A percentile compares a stretch with the other conserved stretches of the same genome.
Conservation (phyloP, 2,329 filamentous ascomycete genomes). For the Aspergillus spinulosporus region DNA sequence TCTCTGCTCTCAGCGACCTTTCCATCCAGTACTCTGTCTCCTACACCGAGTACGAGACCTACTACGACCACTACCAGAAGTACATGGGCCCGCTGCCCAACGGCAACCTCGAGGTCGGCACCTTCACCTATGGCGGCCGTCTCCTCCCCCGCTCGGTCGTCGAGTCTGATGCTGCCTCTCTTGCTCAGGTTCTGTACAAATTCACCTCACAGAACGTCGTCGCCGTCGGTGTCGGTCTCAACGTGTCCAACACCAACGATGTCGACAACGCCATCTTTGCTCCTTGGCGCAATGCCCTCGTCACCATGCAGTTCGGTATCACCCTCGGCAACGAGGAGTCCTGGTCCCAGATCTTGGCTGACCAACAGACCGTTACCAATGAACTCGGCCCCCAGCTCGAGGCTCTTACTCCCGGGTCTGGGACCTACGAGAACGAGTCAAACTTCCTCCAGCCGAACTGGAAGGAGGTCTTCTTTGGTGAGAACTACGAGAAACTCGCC, state of each 20-base stretch:
- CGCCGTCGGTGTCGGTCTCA: slow-evolving; percentile 42
- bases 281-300: slow-evolving; percentile 40
- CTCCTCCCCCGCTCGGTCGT: slow-evolving; percentile 39
- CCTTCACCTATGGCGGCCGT: slow-evolving; percentile 35
- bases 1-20: slow-evolving; percentile 39
- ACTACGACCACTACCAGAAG: slow-evolving; percentile 37
- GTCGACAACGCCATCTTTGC: slow-evolving; percentile 44
- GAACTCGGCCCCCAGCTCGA: slow-evolving; percentile 42
- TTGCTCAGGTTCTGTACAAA: slow-evolving; percentile 36
- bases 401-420: slow-evolving; percentile 40
- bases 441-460: slow-evolving; percentile 45
- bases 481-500: slow-evolving; percentile 40
- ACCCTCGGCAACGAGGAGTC: slow-evolving; percentile 43
- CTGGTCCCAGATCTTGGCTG: slow-evolving; percentile 36
- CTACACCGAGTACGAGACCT: slow-evolving; percentile 33
- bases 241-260: slow-evolving; percentile 39
- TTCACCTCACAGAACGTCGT: slow-evolving; percentile 36
- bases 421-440: slow-evolving; percentile 47
- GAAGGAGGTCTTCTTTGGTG: slow-evolving; percentile 45
- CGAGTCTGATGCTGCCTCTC: slow-evolving; percentile 29
- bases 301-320: slow-evolving; percentile 38
- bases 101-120: slow-evolving; percentile 29
- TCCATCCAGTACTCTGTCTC: slow-evolving; percentile 35
- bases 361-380: slow-evolving; percentile 43
- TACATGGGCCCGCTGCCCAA: slow-evolving; percentile 34